These are phyloP conservation scores for Inga oerstediana DNA, from an alignment of 306 rosid genomes.

Conservation along the genomic window DNA sequence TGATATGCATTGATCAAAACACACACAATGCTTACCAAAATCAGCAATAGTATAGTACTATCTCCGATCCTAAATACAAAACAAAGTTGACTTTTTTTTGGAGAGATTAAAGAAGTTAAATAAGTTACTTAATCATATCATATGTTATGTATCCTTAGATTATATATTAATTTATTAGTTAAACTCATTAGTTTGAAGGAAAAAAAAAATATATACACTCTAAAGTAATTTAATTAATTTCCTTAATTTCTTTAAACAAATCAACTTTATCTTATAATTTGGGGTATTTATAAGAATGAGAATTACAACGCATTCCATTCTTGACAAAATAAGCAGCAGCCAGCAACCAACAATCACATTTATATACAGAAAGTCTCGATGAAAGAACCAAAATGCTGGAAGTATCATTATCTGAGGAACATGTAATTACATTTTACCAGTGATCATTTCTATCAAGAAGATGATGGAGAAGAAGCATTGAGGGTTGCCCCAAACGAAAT, in stretches of 20 bases:
- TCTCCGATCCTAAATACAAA: too few species aligned
- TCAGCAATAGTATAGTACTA: background rate
- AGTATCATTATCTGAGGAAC: conserved; percentile 22
- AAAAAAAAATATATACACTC: too few species aligned
- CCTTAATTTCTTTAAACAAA: too few species aligned
- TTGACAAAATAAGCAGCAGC: background rate
- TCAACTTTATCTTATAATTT: too few species aligned
- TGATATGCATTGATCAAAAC: too few species aligned
- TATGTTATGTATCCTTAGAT: too few species aligned
- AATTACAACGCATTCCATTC: conserved; percentile 4
- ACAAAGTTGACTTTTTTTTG: too few species aligned
- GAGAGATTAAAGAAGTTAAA: too few species aligned
- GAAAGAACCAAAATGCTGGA: conserved; percentile 33
- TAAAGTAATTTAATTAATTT: too few species aligned
- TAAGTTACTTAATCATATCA: too few species aligned
- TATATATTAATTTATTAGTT: too few species aligned
- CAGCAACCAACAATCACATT: conserved; percentile 2
- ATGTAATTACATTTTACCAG: conserved; percentile 41
- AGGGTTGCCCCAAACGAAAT: conserved; percentile 34
- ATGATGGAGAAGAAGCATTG: conserved; percentile 15
- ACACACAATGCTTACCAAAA: background rate
- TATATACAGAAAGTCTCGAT: background rate
- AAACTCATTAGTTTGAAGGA: too few species aligned
- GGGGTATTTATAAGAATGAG: background rate
- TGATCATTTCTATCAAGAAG: conserved; percentile 30